These are phyloP conservation scores for Ganoderma resinaceum DNA, from an alignment of 1,284 basidiomycete genomes.

Conservation along the genomic window DNA sequence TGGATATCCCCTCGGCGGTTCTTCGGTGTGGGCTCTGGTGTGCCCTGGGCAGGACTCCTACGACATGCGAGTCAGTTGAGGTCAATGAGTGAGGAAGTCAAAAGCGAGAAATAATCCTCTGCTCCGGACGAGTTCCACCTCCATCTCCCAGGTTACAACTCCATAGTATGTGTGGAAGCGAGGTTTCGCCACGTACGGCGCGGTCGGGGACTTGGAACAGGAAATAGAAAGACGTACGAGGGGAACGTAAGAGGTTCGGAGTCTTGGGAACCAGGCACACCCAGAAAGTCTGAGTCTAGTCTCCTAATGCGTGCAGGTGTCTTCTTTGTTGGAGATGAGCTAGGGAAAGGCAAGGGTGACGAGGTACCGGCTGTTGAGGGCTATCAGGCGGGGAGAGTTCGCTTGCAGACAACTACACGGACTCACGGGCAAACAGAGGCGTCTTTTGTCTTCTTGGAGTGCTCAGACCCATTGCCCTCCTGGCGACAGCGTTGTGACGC, in stretches of 20 bases:
- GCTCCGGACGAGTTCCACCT: not conserved
- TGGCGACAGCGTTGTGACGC: constrained; percentile 50
- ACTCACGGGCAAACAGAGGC: constrained; percentile 63
- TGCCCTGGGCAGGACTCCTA: constrained; percentile 46
- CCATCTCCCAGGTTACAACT: not conserved
- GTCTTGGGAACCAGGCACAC: constrained; percentile 44
- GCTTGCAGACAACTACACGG: not conserved
- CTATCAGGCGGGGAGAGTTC: not conserved
- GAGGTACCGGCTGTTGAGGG: constrained; percentile 57
- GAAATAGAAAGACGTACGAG: constrained; percentile 47
- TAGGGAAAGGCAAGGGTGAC: constrained; percentile 77
- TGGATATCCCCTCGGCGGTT: constrained; percentile 87
- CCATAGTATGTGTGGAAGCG: not conserved
- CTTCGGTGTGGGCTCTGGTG: constrained; percentile 70
- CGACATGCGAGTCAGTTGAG: constrained; percentile 2
- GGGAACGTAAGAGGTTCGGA: constrained; percentile 72
- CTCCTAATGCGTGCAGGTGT: constrained; percentile 47
- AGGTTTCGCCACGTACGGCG: not conserved
- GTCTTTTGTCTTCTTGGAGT: constrained; percentile 58
- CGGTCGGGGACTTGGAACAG: not conserved
- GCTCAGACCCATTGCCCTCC: constrained; percentile 66
- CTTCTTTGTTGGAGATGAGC: constrained; percentile 65
- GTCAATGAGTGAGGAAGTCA: too few species aligned
- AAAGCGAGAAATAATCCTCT: too few species aligned
- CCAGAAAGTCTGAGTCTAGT: constrained; percentile 32